phyloP scores from a whole-genome alignment of 2,329 filamentous ascomycete species.

The Domatiomyces catenatus region DNA sequence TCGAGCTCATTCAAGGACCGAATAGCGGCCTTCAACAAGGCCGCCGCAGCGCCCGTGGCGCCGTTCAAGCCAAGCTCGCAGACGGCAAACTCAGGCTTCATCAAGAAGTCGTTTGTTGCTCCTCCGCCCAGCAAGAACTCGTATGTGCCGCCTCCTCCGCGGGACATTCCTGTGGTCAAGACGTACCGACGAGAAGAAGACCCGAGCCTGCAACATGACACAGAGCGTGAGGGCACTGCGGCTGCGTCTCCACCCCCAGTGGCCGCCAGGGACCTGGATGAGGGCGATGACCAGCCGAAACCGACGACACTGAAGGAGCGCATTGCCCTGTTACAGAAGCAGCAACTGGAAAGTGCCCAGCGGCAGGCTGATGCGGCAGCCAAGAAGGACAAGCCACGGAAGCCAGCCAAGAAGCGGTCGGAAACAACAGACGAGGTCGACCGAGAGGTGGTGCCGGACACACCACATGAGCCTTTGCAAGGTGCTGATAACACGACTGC shows the following conservation, averaged over 20 bases:
- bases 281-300: conserved; percentile 69
- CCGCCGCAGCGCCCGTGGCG: conserved; percentile 67
- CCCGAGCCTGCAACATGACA: conserved; percentile 36
- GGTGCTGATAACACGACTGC: conserved; percentile 21
- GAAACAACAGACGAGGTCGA: conserved; percentile 28
- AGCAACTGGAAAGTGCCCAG: conserved; percentile 78
- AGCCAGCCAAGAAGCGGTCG: conserved; percentile 50
- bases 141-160: conserved; percentile 58
- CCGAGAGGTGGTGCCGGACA: conserved; percentile 16
- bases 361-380: conserved; percentile 61
- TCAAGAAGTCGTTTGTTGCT: conserved; percentile 94
- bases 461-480: not conserved
- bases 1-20: conserved; percentile 78
- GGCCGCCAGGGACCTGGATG: conserved; percentile 27
- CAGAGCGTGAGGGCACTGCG: conserved; percentile 14
- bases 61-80: conserved; percentile 70
- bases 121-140: conserved; percentile 86
- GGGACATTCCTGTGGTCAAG: conserved; percentile 56
- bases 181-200: conserved; percentile 81
- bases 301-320: conserved; percentile 87
- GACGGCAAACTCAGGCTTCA: conserved; percentile 48
- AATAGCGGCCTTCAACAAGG: conserved; percentile 92
- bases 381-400: conserved; percentile 81
- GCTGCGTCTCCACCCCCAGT: conserved; percentile 21
- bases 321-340: conserved; percentile 83